A percentile compares a stretch with the other conserved stretches of the same genome.
These are phyloP conservation scores for Allomyces javanicus DNA, from an alignment of 192 early-diverging fungal species.

Conservation along the genomic window DNA sequence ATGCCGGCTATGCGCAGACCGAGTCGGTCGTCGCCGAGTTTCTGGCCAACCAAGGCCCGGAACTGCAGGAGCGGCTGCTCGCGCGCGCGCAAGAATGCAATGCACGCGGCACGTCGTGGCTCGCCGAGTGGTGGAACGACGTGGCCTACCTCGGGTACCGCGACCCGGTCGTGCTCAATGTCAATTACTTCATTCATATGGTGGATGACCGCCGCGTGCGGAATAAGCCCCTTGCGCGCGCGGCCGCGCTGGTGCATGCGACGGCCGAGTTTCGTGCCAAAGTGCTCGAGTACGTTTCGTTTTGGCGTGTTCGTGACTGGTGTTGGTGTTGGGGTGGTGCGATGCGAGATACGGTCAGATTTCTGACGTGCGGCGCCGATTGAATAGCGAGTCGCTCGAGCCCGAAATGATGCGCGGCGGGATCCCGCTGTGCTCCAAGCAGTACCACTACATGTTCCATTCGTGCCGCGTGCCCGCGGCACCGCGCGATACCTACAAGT, in stretches of 20 bases:
- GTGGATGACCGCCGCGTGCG: slow-evolving; percentile 75
- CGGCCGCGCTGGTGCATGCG: slow-evolving; percentile 69
- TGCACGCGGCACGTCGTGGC: slow-evolving; percentile 55
- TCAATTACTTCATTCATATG: slow-evolving; percentile 79
- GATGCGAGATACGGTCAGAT: neutral
- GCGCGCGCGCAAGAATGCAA: slow-evolving; percentile 45
- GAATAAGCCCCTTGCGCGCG: slow-evolving; percentile 55
- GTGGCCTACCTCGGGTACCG: slow-evolving; percentile 84
- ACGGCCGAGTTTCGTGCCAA: slow-evolving; percentile 70
- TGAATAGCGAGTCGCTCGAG: slow-evolving; percentile 38
- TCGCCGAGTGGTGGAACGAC: slow-evolving; percentile 97
- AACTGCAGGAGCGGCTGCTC: slow-evolving; percentile 66
- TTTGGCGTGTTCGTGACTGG: neutral
- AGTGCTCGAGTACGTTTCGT: slow-evolving; percentile 37
- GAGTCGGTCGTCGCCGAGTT: slow-evolving; percentile 53
- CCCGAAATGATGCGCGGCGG: slow-evolving; percentile 47
- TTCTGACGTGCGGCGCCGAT: neutral
- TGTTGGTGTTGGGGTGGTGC: slow-evolving; percentile 1
- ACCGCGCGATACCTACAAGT: slow-evolving; percentile 60
- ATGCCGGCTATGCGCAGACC: slow-evolving; percentile 49
- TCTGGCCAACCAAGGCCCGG: slow-evolving; percentile 55
- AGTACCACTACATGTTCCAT: slow-evolving; percentile 96
- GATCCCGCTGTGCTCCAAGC: slow-evolving; percentile 64
- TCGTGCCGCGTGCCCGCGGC: slow-evolving; percentile 71
- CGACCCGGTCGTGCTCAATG: slow-evolving; percentile 82